Evolutionary conservation across 495 filamentous ascomycete genomes (phyloP), one percentile per base, ranked within the genome.

Genomic region (Physcia stellaris): DNA sequence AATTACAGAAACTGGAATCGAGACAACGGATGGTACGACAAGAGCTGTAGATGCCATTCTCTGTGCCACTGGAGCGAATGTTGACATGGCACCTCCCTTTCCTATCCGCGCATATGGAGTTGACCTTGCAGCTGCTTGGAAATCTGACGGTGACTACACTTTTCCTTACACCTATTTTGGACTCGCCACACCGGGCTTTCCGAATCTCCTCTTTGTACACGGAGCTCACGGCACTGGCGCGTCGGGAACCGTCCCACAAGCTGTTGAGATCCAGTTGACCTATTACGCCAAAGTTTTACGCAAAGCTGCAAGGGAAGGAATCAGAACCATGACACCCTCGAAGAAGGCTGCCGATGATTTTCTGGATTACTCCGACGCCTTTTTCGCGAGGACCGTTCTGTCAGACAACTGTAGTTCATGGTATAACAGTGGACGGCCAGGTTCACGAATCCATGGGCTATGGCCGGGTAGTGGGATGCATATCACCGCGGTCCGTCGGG

Each of bases 31-130:
- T 43, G 73, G 73, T 23, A 42, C 42, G 0, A 55, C 64, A 27
- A 50, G 68, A 17, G 54, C 66, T 13, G 64, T 74, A 1, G 77
- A 80, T 42, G 68, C 67, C 19, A 58, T 77, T 2, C 72, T 83
- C 51, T 85, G 80, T 52, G 70, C 79, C 11, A 85, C 79, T 0
- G 79, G 80, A 7, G 74, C 73, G 19, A 75, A 82, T 48, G 56
- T 60, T 12, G 63, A 73, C 39, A 62, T 74, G 41, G 64, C 67
- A 1, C 71, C 74, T 0, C 70, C 69, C 0, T 83, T 80, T 48
- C 60, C 69, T 6, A 67, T 82, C 49, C 51, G 57, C 34, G 62
- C 64, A 2, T 48, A 63, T 39, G 68, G 66, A 1, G 49, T 64
- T 9, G 64, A 77, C 39, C 61, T 78, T 4, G 54, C 54, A 36